Percentiles rank a stretch among this genome's conserved stretches.
phyloP scores from a whole-genome alignment of 1,284 basidiomycete species.

The Amylostereum areolatum region DNA sequence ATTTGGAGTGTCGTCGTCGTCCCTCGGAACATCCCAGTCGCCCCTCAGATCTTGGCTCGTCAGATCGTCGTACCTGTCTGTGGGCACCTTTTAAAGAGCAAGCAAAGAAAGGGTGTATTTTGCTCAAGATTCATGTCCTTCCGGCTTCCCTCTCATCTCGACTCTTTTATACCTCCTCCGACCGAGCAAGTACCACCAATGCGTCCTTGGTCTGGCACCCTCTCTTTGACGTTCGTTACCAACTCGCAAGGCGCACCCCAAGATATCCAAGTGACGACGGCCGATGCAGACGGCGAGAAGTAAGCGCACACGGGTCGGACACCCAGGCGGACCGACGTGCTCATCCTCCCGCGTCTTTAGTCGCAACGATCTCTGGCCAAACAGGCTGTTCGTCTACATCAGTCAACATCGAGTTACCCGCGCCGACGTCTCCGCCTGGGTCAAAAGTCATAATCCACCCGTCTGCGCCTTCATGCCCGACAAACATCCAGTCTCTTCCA shows the following conservation, averaged over 20 bases:
- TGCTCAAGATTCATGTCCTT: conserved; percentile 40
- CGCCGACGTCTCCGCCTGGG: conserved; percentile 42
- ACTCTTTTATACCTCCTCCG: conserved; percentile 49
- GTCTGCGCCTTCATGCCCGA: conserved; percentile 61
- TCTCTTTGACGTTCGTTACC: conserved; percentile 41
- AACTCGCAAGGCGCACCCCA: conserved; percentile 27
- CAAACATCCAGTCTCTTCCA: conserved; percentile 41
- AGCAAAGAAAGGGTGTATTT: neutral
- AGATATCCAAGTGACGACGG: conserved; percentile 51
- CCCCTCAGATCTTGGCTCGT: too few relatives aligned
- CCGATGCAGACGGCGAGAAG: conserved; percentile 64
- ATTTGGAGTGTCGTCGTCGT: too few relatives aligned
- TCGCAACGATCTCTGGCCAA: conserved; percentile 41
- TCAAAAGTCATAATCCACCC: conserved; percentile 37
- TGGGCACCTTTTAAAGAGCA: too few relatives aligned
- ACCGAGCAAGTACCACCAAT: conserved; percentile 33
- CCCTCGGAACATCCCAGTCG: too few relatives aligned
- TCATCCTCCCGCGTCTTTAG: conserved; percentile 16
- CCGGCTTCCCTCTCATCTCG: conserved; percentile 54
- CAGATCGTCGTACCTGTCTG: too few relatives aligned
- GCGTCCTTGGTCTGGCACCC: conserved; percentile 49
- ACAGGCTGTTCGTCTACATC: conserved; percentile 39
- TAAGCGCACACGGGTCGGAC: conserved; percentile 27
- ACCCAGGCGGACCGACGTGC: neutral
- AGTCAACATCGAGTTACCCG: conserved; percentile 36